Percentiles rank a stretch among this genome's conserved stretches.
These are phyloP conservation scores for Combretum micranthum DNA, from an alignment of 345 rosid genomes.

Conservation along the genomic window DNA sequence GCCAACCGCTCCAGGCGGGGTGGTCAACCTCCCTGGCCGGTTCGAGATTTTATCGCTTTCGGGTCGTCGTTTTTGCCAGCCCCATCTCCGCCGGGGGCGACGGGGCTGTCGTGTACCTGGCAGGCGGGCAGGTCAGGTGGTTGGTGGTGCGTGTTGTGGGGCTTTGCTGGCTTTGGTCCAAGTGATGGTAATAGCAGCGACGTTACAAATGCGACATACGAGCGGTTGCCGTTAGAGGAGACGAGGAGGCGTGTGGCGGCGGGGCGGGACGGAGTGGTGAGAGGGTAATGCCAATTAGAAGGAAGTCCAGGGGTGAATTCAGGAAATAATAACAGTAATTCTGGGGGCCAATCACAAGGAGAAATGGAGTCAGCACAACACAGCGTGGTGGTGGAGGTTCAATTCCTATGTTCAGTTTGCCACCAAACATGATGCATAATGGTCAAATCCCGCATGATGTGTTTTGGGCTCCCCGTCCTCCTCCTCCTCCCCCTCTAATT, in stretches of 20 bases:
- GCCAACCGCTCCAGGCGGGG: conserved; percentile 64
- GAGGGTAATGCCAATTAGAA: conserved; percentile 29
- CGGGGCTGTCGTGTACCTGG: conserved; percentile 65
- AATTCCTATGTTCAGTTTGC: conserved; percentile 58
- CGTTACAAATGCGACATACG: conserved; percentile 73
- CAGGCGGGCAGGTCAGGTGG: conserved; percentile 91
- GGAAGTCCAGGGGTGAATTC: not conserved
- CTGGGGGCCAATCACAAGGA: conserved; percentile 26
- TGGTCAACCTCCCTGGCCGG: conserved; percentile 64
- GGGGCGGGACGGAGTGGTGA: conserved; percentile 1
- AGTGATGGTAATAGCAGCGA: conserved; percentile 78
- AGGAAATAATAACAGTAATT: conserved; percentile 9
- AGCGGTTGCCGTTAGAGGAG: conserved; percentile 67
- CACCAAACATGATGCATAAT: conserved; percentile 55
- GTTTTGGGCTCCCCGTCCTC: conserved; percentile 71
- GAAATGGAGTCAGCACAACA: conserved; percentile 16
- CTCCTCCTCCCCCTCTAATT: conserved; percentile 64
- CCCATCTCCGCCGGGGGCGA: conserved; percentile 70
- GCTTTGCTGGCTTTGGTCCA: conserved; percentile 74
- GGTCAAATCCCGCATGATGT: conserved; percentile 69
- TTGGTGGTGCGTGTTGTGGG: conserved; percentile 79
- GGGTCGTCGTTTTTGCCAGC: conserved; percentile 71
- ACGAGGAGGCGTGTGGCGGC: conserved; percentile 22
- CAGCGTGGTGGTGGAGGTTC: conserved; percentile 26
- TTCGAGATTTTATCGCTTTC: conserved; percentile 81